phyloP scores from a whole-genome alignment of 306 rosid species.

The Begonia fuchsioides region DNA sequence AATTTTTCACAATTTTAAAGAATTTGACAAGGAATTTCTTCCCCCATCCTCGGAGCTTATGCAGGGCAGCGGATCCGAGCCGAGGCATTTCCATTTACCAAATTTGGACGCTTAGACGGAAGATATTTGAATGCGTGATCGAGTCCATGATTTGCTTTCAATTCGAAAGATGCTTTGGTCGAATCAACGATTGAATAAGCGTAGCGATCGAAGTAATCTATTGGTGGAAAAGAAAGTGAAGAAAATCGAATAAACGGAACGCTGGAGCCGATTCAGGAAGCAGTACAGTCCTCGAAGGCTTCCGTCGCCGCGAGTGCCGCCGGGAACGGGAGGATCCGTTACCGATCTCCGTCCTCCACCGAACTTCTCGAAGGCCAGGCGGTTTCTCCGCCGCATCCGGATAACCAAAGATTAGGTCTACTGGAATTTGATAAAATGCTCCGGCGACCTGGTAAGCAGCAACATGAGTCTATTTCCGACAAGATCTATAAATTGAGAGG shows the following conservation, averaged over 20 bases:
- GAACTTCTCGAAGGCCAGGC: constrained; percentile 62
- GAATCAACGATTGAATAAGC: no score
- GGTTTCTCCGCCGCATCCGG: constrained; percentile 49
- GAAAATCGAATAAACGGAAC: constrained; percentile 8
- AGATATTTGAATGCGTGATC: no score
- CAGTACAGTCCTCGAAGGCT: constrained; percentile 57
- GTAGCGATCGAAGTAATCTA: no score
- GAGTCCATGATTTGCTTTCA: no score
- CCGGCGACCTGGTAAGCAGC: constrained; percentile 39
- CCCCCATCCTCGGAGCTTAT: no score
- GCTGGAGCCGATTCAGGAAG: constrained; percentile 84
- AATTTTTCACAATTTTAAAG: no score
- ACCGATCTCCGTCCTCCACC: constrained; percentile 84
- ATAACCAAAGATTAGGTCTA: constrained; percentile 24
- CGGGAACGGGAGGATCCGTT: constrained; percentile 91
- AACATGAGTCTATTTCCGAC: constrained; percentile 49
- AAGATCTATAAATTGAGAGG: constrained; percentile 69
- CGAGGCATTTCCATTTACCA: no score
- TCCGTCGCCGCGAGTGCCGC: constrained; percentile 35
- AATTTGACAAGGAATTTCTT: no score
- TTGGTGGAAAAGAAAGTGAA: no score
- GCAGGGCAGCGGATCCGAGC: no score
- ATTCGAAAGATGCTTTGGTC: no score
- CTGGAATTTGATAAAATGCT: constrained; percentile 62
- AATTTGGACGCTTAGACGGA: no score